Evolutionary conservation across 176 grass and related monocot genomes (phyloP), one percentile per base, ranked within the genome.

Genomic region (Olyra latifolia): DNA sequence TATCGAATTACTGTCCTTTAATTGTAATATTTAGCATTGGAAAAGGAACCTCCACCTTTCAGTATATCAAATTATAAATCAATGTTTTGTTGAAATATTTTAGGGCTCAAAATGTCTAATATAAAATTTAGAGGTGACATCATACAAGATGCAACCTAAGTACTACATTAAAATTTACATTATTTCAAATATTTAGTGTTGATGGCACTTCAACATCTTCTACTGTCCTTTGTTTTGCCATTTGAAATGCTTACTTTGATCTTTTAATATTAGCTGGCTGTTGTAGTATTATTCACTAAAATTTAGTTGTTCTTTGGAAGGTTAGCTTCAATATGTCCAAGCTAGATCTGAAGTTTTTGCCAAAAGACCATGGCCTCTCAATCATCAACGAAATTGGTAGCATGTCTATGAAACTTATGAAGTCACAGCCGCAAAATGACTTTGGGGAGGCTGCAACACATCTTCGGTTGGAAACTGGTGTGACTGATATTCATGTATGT

Each of bases 281-380:
- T 80, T 46, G 25, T 49, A 69, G 79, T 88, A 83, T 44, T 24
- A 84, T 88, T 91, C 63, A 88, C 90, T 90, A 87, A 94, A 91
- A 92, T 91, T 62, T 63, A 85, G 57, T 94, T 98, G 81, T 94
- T 90, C 74, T 88, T 91, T 94, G 86, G 88, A 98, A 98, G 95
- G 92, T 98, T 94, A 94, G 90, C 91, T 98, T 98, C 92, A 98
- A 89, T 83, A 93, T 94, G 86, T 80, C 83, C 84, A 94, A 94
- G 76, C 79, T 98, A 75, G 95, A 94, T 91, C 76, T 87, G 88
- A 98, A 85, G 74, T 89, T 94, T 88, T 75, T 90, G 62, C 90
- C 93, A 43, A 87, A 83, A 68, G 92, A 88, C 61, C 88, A 93
- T 61, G 76, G 69, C 40, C 72, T 98, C 66, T 89, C 74, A 17